phyloP scores from a whole-genome alignment of 1,139 yeast genomes.

The Yamadazyma friedrichii region DNA sequence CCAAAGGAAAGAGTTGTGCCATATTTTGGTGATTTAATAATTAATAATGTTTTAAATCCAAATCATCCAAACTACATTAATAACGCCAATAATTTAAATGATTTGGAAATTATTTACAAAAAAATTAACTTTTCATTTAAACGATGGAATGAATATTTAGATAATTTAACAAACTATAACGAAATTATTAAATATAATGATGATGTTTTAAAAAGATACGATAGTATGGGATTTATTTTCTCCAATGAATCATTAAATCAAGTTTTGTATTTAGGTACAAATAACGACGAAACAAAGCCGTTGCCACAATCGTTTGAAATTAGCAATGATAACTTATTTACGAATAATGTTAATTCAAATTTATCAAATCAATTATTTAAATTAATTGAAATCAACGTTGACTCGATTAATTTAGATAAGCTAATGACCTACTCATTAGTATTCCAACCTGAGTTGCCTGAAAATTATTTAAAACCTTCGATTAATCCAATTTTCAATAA shows the following conservation, averaged over 20 bases:
- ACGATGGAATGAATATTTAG: conserved; percentile 75
- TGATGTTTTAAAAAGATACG: conserved; percentile 43
- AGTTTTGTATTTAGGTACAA: conserved; percentile 41
- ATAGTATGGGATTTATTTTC: conserved; percentile 46
- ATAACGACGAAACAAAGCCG: conserved; percentile 29
- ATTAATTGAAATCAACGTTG: conserved; percentile 40
- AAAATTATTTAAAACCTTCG: conserved; percentile 29
- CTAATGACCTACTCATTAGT: conserved; percentile 39
- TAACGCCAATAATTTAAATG: conserved; percentile 33
- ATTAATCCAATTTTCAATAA: conserved; percentile 5
- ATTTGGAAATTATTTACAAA: conserved; percentile 64
- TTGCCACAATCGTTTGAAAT: conserved; percentile 19
- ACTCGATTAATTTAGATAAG: conserved; percentile 36
- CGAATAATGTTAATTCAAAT: conserved; percentile 9
- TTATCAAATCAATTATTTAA: conserved; percentile 27
- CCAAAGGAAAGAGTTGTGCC: conserved; percentile 83
- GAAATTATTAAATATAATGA: conserved; percentile 45
- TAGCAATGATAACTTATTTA: conserved; percentile 1
- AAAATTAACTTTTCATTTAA: conserved; percentile 71
- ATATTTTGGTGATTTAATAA: conserved; percentile 78
- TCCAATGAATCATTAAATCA: conserved; percentile 48
- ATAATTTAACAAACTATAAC: conserved; percentile 34
- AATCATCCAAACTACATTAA: conserved; percentile 9
- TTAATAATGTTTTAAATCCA: conserved; percentile 23
- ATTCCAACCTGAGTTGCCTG: conserved; percentile 43